Conservation (phyloP, 2,329 filamentous ascomycete genomes). For the Drechslerella stenobrocha region DNA sequence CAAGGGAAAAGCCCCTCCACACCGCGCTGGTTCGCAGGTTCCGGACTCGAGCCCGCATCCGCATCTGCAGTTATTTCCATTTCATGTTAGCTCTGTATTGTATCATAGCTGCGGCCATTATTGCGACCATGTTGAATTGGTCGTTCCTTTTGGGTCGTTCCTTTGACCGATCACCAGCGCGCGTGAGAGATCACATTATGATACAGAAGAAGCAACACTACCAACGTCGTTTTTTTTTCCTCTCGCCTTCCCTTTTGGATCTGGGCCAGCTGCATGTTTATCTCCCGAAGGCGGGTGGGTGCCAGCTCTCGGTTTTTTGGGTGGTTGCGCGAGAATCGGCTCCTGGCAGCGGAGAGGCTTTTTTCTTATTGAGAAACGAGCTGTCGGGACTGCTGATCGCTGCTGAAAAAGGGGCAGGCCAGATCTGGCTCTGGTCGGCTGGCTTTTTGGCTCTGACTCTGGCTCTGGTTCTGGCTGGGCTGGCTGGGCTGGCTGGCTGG, state of each 20-base stretch:
- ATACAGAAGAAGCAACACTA: not conserved
- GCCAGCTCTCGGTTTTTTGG: conserved; percentile 10
- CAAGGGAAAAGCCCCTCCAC: conserved; percentile 16
- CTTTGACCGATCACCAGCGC: no score
- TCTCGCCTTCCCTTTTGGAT: not conserved
- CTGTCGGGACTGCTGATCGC: conserved; percentile 48
- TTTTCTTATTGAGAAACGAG: conserved; percentile 43
- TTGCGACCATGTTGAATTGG: no score
- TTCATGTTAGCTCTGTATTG: no score
- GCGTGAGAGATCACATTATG: no score
- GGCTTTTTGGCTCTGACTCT: no score
- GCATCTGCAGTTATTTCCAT: not conserved
- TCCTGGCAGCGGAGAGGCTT: conserved; percentile 49
- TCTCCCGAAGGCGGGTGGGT: conserved; percentile 28
- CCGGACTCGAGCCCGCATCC: conserved; percentile 13
- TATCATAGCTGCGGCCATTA: no score
- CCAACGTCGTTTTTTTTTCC: not conserved
- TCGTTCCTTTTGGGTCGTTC: no score
- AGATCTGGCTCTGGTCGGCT: no score
- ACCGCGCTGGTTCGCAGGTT: conserved; percentile 29
- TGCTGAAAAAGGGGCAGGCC: conserved; percentile 46
- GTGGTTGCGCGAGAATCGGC: conserved; percentile 43
- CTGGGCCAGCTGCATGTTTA: conserved; percentile 7
- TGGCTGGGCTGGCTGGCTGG: conserved; percentile 7
- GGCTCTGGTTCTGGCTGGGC: no score